Conservation (phyloP, 805 yeast species). For the Starmerella geochares region DNA sequence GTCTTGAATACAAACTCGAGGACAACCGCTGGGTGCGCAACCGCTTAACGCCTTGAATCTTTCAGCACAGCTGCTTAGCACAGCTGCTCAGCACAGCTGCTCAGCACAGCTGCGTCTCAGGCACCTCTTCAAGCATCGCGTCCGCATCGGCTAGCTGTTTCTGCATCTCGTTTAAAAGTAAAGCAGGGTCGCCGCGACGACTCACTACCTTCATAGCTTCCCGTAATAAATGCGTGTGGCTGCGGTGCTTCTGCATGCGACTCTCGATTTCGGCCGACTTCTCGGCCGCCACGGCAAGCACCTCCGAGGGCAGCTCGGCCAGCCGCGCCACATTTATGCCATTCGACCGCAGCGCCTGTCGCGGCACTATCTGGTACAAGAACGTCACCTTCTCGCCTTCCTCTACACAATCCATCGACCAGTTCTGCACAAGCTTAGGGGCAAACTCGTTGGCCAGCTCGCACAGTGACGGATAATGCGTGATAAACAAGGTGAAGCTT, state of each 20-base stretch:
- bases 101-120: background rate
- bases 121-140: background rate
- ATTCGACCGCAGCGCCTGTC: slow-evolving; percentile 53
- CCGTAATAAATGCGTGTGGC: background rate
- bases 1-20: slow-evolving; percentile 57
- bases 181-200: background rate
- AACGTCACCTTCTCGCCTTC: slow-evolving; percentile 38
- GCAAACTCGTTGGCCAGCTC: slow-evolving; percentile 37
- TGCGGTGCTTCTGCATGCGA: background rate
- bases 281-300: slow-evolving; percentile 25
- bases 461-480: slow-evolving; percentile 68
- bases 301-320: slow-evolving; percentile 42
- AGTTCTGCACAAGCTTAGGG: slow-evolving; percentile 40
- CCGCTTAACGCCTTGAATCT: slow-evolving; percentile 54
- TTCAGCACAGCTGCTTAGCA: background rate
- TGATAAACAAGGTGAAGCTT: slow-evolving; percentile 64
- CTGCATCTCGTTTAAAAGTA: background rate
- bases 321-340: slow-evolving; percentile 78
- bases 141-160: background rate
- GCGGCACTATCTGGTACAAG: slow-evolving; percentile 42
- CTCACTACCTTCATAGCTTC: background rate
- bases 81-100: background rate
- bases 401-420: slow-evolving; percentile 59
- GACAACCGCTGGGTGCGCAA: slow-evolving; percentile 49
- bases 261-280: slow-evolving; percentile 19